Percentiles rank a stretch among this genome's conserved stretches.
Evolutionary conservation across 1,284 basidiomycete genomes (phyloP).

Genomic region (Phellopilus nigrolimitatus): DNA sequence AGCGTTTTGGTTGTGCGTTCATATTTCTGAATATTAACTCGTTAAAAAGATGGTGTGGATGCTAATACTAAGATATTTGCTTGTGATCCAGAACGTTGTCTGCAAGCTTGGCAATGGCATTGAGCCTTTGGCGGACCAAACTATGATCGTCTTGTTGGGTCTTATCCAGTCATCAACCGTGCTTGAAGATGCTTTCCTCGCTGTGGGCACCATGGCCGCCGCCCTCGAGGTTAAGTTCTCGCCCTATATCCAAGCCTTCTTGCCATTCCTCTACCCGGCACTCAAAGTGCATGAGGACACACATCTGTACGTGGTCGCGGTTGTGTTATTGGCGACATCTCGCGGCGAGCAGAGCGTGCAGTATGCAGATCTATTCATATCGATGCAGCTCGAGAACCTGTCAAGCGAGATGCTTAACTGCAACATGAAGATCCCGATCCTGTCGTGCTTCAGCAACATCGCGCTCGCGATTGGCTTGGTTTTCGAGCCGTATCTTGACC

Average conservation of each 20-base stretch:
- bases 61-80: slow-evolving; percentile 15
- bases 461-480: slow-evolving; percentile 85
- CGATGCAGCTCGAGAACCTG: slow-evolving; percentile 85
- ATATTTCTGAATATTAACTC: neutral
- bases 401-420: slow-evolving; percentile 89
- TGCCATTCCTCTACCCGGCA: slow-evolving; percentile 87
- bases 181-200: slow-evolving; percentile 96
- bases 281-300: slow-evolving; percentile 93
- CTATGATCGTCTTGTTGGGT: slow-evolving; percentile 90
- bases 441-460: slow-evolving; percentile 96
- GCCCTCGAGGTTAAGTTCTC: slow-evolving; percentile 84
- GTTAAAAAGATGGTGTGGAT: too few species aligned
- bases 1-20: slow-evolving; percentile 75
- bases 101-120: slow-evolving; percentile 83
- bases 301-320: slow-evolving; percentile 91
- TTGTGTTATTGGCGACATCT: slow-evolving; percentile 94
- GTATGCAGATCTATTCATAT: slow-evolving; percentile 88
- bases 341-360: slow-evolving; percentile 76
- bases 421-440: slow-evolving; percentile 93
- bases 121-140: slow-evolving; percentile 85
- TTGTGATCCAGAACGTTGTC: slow-evolving; percentile 61
- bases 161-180: slow-evolving; percentile 90
- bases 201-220: slow-evolving; percentile 84
- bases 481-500: slow-evolving; percentile 88
- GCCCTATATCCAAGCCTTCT: slow-evolving; percentile 87